A percentile compares a stretch with the other conserved stretches of the same genome.
phyloP scores from a whole-genome alignment of 2,329 filamentous ascomycete species.

The Leptographium radiaticola region DNA sequence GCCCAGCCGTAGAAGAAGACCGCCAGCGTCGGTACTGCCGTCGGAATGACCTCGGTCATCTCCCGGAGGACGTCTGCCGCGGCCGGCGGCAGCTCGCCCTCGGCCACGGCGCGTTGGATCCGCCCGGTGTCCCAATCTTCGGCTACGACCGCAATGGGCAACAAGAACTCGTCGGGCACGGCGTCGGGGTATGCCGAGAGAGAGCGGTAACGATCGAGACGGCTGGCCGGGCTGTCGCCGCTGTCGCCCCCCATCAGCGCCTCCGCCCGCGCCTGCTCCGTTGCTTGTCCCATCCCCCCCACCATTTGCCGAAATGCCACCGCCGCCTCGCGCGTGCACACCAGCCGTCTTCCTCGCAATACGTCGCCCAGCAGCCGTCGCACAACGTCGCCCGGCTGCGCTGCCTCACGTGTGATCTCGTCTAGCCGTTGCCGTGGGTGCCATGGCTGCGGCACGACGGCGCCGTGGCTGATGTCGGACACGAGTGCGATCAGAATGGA shows the following conservation, averaged over 20 bases:
- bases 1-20: slow-evolving; percentile 65
- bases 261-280: slow-evolving; percentile 44
- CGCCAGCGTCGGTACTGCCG: slow-evolving; percentile 43
- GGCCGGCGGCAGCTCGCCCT: slow-evolving; percentile 38
- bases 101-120: slow-evolving; percentile 23
- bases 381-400: slow-evolving; percentile 43
- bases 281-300: slow-evolving; percentile 45
- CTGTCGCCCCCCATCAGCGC: slow-evolving; percentile 26
- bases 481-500: slow-evolving; percentile 61
- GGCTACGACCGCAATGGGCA: slow-evolving; percentile 47
- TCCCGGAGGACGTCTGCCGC: slow-evolving; percentile 15
- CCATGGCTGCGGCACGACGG: slow-evolving; percentile 22
- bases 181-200: slow-evolving; percentile 22
- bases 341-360: slow-evolving; percentile 39
- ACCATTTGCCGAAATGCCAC: slow-evolving; percentile 55
- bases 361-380: slow-evolving; percentile 45
- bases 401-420: slow-evolving; percentile 51
- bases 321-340: slow-evolving; percentile 55
- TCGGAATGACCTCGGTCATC: slow-evolving; percentile 27
- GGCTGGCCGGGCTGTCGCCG: neutral
- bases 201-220: slow-evolving; percentile 8
- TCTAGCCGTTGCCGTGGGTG: slow-evolving; percentile 45
- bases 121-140: slow-evolving; percentile 26
- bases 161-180: slow-evolving; percentile 22
- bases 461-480: slow-evolving; percentile 56